Conservation (phyloP, 345 rosid species). For the Dovyalis caffra region DNA sequence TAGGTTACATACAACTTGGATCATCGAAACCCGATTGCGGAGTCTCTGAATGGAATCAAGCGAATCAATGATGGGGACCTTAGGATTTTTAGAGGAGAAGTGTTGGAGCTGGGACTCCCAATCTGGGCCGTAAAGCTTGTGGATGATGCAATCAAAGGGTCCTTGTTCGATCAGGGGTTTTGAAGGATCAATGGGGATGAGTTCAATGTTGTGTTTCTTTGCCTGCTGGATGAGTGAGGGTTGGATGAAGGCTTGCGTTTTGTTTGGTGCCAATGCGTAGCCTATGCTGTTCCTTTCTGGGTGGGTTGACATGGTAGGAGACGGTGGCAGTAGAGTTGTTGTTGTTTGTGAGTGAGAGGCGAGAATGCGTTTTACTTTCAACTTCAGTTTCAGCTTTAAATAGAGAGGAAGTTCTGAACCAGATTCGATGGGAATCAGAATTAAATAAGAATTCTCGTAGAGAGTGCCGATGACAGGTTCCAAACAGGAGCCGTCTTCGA, state of each 20-base stretch:
- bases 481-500: too few relatives aligned
- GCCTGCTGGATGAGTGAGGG: constrained; percentile 50
- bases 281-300: constrained; percentile 34
- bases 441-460: too few relatives aligned
- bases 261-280: constrained; percentile 52
- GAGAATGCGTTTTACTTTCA: too few relatives aligned
- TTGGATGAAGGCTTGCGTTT: constrained; percentile 42
- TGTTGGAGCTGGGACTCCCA: constrained; percentile 43
- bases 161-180: constrained; percentile 51
- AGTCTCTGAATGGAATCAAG: too few relatives aligned
- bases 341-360: too few relatives aligned
- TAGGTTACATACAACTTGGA: constrained; percentile 42
- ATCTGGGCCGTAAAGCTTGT: constrained; percentile 46
- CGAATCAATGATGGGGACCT: constrained; percentile 47
- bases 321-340: too few relatives aligned
- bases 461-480: too few relatives aligned
- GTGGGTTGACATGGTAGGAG: neutral
- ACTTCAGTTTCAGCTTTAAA: too few relatives aligned
- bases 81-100: constrained; percentile 40
- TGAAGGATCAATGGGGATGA: too few relatives aligned
- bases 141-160: constrained; percentile 58
- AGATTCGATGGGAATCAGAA: too few relatives aligned
- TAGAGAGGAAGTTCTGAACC: too few relatives aligned
- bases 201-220: constrained; percentile 18
- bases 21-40: constrained; percentile 56